Conservation (phyloP, 179 eudicot genomes). For the Pouteria campechiana region DNA sequence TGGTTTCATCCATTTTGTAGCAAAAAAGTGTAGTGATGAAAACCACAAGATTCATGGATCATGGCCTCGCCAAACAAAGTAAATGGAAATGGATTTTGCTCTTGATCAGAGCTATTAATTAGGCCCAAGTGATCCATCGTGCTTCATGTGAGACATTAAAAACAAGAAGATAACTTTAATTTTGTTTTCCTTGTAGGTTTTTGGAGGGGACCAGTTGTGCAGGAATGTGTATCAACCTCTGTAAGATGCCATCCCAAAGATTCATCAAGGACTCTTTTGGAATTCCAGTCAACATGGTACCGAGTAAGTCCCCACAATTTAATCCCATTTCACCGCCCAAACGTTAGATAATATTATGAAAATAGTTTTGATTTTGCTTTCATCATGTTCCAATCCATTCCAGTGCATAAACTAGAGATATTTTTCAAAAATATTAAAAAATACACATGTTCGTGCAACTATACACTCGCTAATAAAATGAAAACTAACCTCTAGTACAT, state of each 20-base stretch:
- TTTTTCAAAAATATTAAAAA: no score
- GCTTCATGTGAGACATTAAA: background rate
- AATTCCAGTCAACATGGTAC: conserved; percentile 58
- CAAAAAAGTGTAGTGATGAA: no score
- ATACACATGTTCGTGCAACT: no score
- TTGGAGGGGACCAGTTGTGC: conserved; percentile 75
- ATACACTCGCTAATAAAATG: no score
- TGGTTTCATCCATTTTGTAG: no score
- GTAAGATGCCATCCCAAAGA: conserved; percentile 77
- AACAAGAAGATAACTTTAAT: background rate
- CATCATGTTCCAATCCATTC: background rate
- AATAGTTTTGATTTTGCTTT: background rate
- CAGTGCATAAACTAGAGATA: no score
- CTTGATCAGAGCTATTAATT: background rate
- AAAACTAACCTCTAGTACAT: no score
- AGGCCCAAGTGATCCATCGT: background rate
- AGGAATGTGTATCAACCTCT: conserved; percentile 82
- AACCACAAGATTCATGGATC: no score
- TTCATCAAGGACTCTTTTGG: conserved; percentile 65
- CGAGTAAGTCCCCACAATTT: conserved; percentile 42
- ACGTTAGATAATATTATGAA: background rate
- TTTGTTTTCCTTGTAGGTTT: conserved; percentile 29
- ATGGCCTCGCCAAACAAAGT: no score
- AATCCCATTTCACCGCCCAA: background rate
- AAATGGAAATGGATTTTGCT: no score